Evolutionary conservation across 2,329 filamentous ascomycete species (phyloP).

Genomic region (Aureobasidium pullulans): DNA sequence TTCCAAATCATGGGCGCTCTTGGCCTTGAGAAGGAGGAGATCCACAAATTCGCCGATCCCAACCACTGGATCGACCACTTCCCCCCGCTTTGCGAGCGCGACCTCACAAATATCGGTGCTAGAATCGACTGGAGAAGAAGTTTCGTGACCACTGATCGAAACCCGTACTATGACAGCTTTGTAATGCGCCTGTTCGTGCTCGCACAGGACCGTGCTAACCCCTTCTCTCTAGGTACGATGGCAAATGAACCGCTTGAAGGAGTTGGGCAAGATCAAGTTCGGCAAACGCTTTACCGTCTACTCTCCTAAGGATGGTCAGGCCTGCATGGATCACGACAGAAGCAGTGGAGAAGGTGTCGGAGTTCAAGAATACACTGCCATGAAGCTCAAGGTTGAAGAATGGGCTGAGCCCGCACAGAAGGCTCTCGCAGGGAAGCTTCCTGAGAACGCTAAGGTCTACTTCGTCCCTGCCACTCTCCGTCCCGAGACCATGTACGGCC

Average conservation of each 20-base stretch:
- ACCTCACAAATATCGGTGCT: slow-evolving; percentile 76
- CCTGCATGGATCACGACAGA: slow-evolving; percentile 82
- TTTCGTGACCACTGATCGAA: slow-evolving; percentile 91
- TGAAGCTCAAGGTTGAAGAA: slow-evolving; percentile 86
- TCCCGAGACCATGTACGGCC: slow-evolving; percentile 98
- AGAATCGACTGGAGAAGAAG: slow-evolving; percentile 89
- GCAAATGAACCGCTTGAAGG: slow-evolving; percentile 92
- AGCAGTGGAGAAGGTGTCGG: slow-evolving; percentile 72
- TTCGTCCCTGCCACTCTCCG: slow-evolving; percentile 87
- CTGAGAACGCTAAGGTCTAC: slow-evolving; percentile 71
- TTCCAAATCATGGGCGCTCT: slow-evolving; percentile 91
- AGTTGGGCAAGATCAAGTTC: slow-evolving; percentile 87
- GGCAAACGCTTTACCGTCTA: slow-evolving; percentile 92
- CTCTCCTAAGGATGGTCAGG: slow-evolving; percentile 79
- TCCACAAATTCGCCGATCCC: slow-evolving; percentile 89
- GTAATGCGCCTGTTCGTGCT: slow-evolving; percentile 36
- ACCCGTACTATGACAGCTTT: slow-evolving; percentile 94
- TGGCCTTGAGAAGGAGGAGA: slow-evolving; percentile 79
- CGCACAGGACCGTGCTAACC: too few species aligned
- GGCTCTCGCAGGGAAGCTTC: slow-evolving; percentile 67
- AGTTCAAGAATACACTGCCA: slow-evolving; percentile 83
- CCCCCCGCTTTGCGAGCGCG: slow-evolving; percentile 69
- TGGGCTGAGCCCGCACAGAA: slow-evolving; percentile 74
- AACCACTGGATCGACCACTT: slow-evolving; percentile 88
- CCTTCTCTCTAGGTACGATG: slow-evolving; percentile 39